Evolutionary conservation across 2,329 filamentous ascomycete species (phyloP).

Genomic region (Hirsutella minnesotensis): DNA sequence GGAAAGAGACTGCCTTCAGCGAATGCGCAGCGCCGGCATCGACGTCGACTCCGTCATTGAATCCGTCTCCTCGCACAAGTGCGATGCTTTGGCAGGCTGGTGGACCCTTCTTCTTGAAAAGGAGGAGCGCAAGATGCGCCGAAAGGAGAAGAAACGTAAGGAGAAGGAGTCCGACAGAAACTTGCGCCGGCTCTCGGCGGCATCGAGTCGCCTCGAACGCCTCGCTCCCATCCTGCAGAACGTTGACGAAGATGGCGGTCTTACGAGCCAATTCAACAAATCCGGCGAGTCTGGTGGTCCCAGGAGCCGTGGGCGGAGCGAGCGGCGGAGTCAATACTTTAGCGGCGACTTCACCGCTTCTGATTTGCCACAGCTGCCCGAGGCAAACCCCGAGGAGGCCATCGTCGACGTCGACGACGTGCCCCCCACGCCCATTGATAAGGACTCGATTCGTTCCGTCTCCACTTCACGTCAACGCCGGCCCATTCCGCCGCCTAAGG

Average conservation of each 20-base stretch:
- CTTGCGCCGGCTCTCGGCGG: slow-evolving; percentile 72
- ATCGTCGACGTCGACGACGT: slow-evolving; percentile 17
- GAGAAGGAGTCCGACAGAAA: slow-evolving; percentile 77
- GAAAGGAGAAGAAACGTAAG: slow-evolving; percentile 70
- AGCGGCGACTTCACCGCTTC: slow-evolving; percentile 51
- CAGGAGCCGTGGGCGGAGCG: slow-evolving; percentile 62
- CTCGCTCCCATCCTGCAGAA: slow-evolving; percentile 67
- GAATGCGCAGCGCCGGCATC: slow-evolving; percentile 88
- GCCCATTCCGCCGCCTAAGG: slow-evolving; percentile 76
- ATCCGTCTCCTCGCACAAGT: slow-evolving; percentile 80
- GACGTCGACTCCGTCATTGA: slow-evolving; percentile 92
- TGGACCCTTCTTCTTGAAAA: slow-evolving; percentile 93
- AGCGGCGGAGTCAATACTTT: slow-evolving; percentile 60
- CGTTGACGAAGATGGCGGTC: slow-evolving; percentile 63
- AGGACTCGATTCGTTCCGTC: slow-evolving; percentile 61
- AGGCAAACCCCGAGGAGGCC: slow-evolving; percentile 31
- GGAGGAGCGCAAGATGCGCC: slow-evolving; percentile 73
- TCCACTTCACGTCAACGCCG: slow-evolving; percentile 68
- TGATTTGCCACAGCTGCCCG: slow-evolving; percentile 68
- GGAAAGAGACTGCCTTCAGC: slow-evolving; percentile 82
- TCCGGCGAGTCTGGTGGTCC: slow-evolving; percentile 35
- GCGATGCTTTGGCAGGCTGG: slow-evolving; percentile 87
- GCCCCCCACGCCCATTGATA: slow-evolving; percentile 66
- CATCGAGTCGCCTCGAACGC: slow-evolving; percentile 75
- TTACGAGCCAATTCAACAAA: slow-evolving; percentile 30